phyloP scores from a whole-genome alignment of 192 early-diverging fungal species.

The Neocallimastix lanati region DNA sequence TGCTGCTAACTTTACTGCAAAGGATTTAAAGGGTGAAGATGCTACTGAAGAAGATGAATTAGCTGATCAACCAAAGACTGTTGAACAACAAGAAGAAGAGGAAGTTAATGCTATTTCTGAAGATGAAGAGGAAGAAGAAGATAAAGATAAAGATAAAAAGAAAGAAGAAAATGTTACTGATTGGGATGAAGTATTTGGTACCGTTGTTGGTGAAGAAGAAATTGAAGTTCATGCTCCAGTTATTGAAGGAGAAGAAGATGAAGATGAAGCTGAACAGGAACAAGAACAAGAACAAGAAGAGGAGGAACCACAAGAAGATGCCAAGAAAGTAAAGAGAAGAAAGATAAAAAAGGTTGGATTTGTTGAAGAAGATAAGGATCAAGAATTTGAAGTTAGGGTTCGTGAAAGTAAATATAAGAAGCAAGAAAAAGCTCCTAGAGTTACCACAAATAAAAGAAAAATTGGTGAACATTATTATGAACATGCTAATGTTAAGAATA shows the following conservation, averaged over 20 bases:
- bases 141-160: constrained; percentile 8
- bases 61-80: not conserved
- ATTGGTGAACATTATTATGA: constrained; percentile 81
- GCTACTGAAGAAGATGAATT: constrained; percentile 18
- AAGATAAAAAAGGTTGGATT: not conserved
- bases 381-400: constrained; percentile 3
- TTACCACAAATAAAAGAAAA: constrained; percentile 85
- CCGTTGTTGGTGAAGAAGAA: constrained; percentile 9
- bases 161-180: constrained; percentile 16
- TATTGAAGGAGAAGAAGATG: constrained; percentile 14
- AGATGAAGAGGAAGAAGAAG: constrained; percentile 16
- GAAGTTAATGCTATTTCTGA: not conserved
- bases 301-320: constrained; percentile 6
- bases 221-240: constrained; percentile 1
- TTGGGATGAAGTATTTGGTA: constrained; percentile 15
- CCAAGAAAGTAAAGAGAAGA: not conserved
- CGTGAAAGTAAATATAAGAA: constrained; percentile 15
- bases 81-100: constrained; percentile 28
- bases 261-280: not conserved
- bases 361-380: not conserved
- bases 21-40: constrained; percentile 57
- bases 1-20: constrained; percentile 54
- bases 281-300: constrained; percentile 7
- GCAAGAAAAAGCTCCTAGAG: constrained; percentile 45
- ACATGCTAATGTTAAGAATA: constrained; percentile 88